A percentile compares a stretch with the other conserved stretches of the same genome.
Conservation (phyloP, 441 rosid species). For the Breynia disticha region DNA sequence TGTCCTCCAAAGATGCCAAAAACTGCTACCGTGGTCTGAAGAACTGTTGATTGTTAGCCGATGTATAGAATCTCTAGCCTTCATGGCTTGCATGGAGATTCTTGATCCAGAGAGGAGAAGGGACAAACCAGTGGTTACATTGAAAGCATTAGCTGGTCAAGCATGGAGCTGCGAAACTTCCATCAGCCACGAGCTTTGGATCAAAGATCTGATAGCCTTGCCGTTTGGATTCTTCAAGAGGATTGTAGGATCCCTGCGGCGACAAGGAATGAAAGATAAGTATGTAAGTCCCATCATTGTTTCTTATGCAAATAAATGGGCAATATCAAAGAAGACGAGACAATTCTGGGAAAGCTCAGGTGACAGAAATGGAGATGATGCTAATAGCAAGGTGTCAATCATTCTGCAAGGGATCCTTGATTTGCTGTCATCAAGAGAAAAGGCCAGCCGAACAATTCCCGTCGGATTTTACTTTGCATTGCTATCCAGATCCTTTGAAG, state of each 20-base stretch:
- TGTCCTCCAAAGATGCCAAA: slow-evolving; percentile 63
- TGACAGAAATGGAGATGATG: slow-evolving; percentile 11
- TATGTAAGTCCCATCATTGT: slow-evolving; percentile 54
- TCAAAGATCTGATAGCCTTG: slow-evolving; percentile 59
- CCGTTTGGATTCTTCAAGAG: slow-evolving; percentile 64
- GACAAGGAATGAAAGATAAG: slow-evolving; percentile 85
- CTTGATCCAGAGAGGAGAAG: slow-evolving; percentile 67
- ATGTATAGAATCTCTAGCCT: slow-evolving; percentile 73
- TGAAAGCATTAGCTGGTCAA: slow-evolving; percentile 37
- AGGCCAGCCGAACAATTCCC: slow-evolving; percentile 42
- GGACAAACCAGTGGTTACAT: slow-evolving; percentile 41
- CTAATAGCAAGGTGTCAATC: slow-evolving; percentile 19
- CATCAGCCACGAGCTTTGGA: slow-evolving; percentile 51
- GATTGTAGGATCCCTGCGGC: slow-evolving; percentile 55
- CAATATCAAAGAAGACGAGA: slow-evolving; percentile 29
- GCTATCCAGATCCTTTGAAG: slow-evolving; percentile 40
- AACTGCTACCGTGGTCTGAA: slow-evolving; percentile 51
- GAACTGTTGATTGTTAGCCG: slow-evolving; percentile 66
- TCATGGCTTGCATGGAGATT: slow-evolving; percentile 87
- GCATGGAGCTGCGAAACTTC: slow-evolving; percentile 46
- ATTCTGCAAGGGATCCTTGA: slow-evolving; percentile 48
- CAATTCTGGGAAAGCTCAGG: slow-evolving; percentile 35
- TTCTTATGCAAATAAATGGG: slow-evolving; percentile 54
- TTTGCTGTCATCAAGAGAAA: slow-evolving; percentile 43
- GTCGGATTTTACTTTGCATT: slow-evolving; percentile 62